phyloP scores from a whole-genome alignment of 306 rosid genomes.

The Dryas alaskensis region DNA sequence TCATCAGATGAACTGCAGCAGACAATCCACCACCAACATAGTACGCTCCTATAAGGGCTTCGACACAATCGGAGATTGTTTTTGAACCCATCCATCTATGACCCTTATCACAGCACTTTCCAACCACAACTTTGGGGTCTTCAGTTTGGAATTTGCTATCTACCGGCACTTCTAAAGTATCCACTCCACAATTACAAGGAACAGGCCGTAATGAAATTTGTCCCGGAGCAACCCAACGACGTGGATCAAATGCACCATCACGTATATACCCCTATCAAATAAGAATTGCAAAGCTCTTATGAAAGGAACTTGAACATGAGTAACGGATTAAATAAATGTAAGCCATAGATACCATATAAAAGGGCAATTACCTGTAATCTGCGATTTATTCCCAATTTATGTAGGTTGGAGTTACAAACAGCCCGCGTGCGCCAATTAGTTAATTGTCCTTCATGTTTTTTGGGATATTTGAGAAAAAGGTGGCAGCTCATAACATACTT shows the following conservation, averaged over 20 bases:
- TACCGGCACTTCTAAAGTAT: conserved; percentile 72
- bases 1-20: conserved; percentile 78
- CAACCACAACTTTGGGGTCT: conserved; percentile 67
- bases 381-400: conserved; percentile 57
- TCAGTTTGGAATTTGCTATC: conserved; percentile 63
- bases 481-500: conserved; percentile 82
- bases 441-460: conserved; percentile 76
- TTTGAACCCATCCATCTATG: conserved; percentile 94
- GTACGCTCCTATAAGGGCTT: conserved; percentile 93
- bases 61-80: conserved; percentile 85
- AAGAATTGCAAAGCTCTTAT: conserved; percentile 27
- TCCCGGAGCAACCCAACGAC: conserved; percentile 97
- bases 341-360: conserved; percentile 1
- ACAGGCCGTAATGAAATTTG: conserved; percentile 52
- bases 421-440: conserved; percentile 44
- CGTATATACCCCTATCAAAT: conserved; percentile 64
- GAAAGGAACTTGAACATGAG: background rate
- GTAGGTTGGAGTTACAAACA: conserved; percentile 71
- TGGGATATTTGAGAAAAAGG: conserved; percentile 71
- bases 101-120: conserved; percentile 79
- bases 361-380: conserved; percentile 60
- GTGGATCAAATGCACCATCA: conserved; percentile 89
- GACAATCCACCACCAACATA: conserved; percentile 70
- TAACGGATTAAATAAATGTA: background rate
- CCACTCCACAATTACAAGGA: conserved; percentile 77